phyloP scores from a whole-genome alignment of 2,329 filamentous ascomycete species.

The Colletotrichum incanum region DNA sequence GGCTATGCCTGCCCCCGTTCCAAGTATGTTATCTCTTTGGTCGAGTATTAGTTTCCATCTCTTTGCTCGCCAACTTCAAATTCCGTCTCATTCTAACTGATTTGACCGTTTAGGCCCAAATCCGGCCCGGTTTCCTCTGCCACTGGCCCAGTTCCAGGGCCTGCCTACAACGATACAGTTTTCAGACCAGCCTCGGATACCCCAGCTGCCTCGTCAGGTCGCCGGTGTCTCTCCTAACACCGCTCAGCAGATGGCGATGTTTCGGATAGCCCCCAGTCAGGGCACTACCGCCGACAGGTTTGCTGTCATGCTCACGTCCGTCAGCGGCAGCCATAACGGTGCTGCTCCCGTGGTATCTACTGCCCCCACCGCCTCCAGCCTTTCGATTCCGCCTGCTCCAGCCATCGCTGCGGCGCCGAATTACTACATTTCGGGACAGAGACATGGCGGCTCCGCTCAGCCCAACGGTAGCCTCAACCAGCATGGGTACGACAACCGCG shows the following conservation, averaged over 20 bases:
- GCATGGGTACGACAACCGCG: slow-evolving; percentile 67
- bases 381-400: slow-evolving; percentile 56
- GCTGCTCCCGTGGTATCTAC: slow-evolving; percentile 49
- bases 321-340: slow-evolving; percentile 57
- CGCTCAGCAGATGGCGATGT: slow-evolving; percentile 77
- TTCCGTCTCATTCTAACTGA: slow-evolving; percentile 9
- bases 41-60: slow-evolving; percentile 25
- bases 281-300: slow-evolving; percentile 86
- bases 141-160: slow-evolving; percentile 52
- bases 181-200: background rate
- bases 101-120: slow-evolving; percentile 69
- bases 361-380: slow-evolving; percentile 52
- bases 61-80: background rate
- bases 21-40: slow-evolving; percentile 71
- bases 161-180: slow-evolving; percentile 44
- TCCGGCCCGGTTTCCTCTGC: slow-evolving; percentile 61
- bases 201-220: slow-evolving; percentile 48
- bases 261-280: slow-evolving; percentile 82
- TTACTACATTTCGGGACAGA: slow-evolving; percentile 23
- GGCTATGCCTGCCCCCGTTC: slow-evolving; percentile 62
- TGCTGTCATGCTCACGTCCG: slow-evolving; percentile 69
- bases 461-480: slow-evolving; percentile 69
- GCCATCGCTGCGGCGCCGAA: slow-evolving; percentile 45
- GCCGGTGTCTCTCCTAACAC: slow-evolving; percentile 68
- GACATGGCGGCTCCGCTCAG: slow-evolving; percentile 51